These are phyloP conservation scores for Cryptosporidium ubiquitum DNA, from an alignment of 169 alveolate genomes.

Conservation along the genomic window DNA sequence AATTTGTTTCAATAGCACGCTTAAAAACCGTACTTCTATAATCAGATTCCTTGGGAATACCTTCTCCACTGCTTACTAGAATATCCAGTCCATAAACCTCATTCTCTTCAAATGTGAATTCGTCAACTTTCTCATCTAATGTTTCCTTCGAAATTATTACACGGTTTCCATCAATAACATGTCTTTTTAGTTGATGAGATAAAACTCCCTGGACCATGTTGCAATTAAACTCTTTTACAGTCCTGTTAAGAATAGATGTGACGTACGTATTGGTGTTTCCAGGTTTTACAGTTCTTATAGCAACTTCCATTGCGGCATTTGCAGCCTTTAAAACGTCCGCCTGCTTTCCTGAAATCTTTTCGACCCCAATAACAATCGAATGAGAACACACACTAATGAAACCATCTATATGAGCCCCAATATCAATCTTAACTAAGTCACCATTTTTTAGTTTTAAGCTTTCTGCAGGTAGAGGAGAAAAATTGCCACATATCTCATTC, in stretches of 20 bases:
- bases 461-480: conserved; percentile 89
- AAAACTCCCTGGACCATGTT: conserved; percentile 91
- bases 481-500: conserved; percentile 93
- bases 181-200: conserved; percentile 93
- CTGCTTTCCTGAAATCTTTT: conserved; percentile 74
- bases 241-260: conserved; percentile 88
- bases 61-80: conserved; percentile 93
- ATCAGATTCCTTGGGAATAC: conserved; percentile 92
- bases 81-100: conserved; percentile 94
- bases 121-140: conserved; percentile 93
- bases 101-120: conserved; percentile 91
- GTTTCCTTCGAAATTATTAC: conserved; percentile 87
- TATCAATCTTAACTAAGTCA: conserved; percentile 92
- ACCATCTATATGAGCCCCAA: conserved; percentile 95
- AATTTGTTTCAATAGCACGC: conserved; percentile 93
- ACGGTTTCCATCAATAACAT: conserved; percentile 93
- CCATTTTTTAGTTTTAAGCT: conserved; percentile 85
- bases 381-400: conserved; percentile 92
- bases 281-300: conserved; percentile 88
- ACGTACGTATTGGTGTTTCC: conserved; percentile 93
- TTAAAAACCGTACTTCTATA: conserved; percentile 92
- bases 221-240: conserved; percentile 90
- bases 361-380: conserved; percentile 82
- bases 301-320: conserved; percentile 92
- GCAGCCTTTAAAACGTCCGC: conserved; percentile 89